Evolutionary conservation across 2,329 filamentous ascomycete species (phyloP).

Genomic region (Penicillium nordicum): DNA sequence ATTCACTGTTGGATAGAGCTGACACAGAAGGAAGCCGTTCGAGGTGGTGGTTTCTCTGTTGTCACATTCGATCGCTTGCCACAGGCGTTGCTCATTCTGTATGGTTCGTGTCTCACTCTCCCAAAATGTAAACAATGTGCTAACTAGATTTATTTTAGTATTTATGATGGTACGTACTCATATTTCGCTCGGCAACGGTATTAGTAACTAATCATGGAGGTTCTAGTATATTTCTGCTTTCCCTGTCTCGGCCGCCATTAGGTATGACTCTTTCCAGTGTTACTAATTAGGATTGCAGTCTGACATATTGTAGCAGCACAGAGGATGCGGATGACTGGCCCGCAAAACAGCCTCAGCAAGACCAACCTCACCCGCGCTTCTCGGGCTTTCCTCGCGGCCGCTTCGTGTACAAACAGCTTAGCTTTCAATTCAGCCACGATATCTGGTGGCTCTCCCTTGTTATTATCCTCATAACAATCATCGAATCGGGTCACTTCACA

Average conservation of each 20-base stretch:
- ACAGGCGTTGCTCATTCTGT: background rate
- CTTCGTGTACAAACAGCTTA: background rate
- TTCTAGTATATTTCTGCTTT: background rate
- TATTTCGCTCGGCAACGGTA: background rate
- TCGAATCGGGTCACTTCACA: background rate
- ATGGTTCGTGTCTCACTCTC: background rate
- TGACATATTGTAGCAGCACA: background rate
- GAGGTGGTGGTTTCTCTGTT: background rate
- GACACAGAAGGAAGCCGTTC: background rate
- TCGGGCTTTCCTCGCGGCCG: background rate
- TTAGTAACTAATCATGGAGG: background rate
- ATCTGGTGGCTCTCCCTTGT: background rate
- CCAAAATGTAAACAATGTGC: background rate
- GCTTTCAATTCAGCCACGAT: background rate
- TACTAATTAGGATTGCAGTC: background rate
- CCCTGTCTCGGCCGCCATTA: background rate
- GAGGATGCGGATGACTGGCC: background rate
- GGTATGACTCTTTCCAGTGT: background rate
- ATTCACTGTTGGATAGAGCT: background rate
- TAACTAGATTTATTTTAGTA: background rate
- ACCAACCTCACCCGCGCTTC: background rate
- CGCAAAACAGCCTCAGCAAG: background rate
- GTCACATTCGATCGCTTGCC: background rate
- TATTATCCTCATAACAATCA: background rate
- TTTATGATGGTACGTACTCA: background rate